phyloP scores from a whole-genome alignment of 1,284 basidiomycete genomes.

The Boletus albobrunnescens region DNA sequence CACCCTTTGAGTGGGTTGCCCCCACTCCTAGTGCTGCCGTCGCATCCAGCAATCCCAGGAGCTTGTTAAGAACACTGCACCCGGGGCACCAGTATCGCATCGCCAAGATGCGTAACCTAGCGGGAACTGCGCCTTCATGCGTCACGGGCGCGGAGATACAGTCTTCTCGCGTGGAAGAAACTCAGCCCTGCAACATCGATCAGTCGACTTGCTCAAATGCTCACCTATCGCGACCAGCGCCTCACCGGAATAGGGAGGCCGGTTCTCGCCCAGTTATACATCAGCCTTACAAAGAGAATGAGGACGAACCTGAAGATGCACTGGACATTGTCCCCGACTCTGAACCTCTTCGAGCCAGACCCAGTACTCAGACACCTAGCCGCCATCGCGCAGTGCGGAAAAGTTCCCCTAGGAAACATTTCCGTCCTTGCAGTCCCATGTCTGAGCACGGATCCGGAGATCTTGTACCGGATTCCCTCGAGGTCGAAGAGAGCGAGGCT shows the following conservation, averaged over 20 bases:
- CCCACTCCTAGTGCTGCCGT: slow-evolving; percentile 18
- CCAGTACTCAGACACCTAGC: slow-evolving; percentile 4
- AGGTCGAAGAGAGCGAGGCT: slow-evolving; percentile 31
- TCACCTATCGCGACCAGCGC: not conserved
- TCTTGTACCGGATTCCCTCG: slow-evolving; percentile 30
- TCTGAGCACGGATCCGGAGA: slow-evolving; percentile 27
- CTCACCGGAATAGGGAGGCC: not conserved
- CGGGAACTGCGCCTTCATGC: slow-evolving; percentile 14
- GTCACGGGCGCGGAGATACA: slow-evolving; percentile 22
- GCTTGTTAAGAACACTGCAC: slow-evolving; percentile 31
- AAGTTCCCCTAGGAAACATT: slow-evolving; percentile 17
- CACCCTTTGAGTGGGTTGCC: slow-evolving; percentile 28
- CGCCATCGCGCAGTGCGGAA: slow-evolving; percentile 3
- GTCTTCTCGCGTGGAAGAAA: slow-evolving; percentile 19
- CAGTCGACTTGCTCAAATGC: not conserved
- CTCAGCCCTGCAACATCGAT: slow-evolving; percentile 8
- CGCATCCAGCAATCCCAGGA: slow-evolving; percentile 30
- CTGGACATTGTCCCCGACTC: slow-evolving; percentile 56
- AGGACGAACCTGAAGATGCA: slow-evolving; percentile 21
- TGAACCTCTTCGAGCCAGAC: slow-evolving; percentile 38
- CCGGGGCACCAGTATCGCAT: slow-evolving; percentile 31
- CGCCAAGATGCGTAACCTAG: slow-evolving; percentile 24
- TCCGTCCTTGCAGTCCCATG: slow-evolving; percentile 26
- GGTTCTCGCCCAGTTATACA: not conserved
- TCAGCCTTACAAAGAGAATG: not conserved